A percentile compares a stretch with the other conserved stretches of the same genome.
phyloP scores from a whole-genome alignment of 2,329 filamentous ascomycete species.

The Falciphora oryzae region DNA sequence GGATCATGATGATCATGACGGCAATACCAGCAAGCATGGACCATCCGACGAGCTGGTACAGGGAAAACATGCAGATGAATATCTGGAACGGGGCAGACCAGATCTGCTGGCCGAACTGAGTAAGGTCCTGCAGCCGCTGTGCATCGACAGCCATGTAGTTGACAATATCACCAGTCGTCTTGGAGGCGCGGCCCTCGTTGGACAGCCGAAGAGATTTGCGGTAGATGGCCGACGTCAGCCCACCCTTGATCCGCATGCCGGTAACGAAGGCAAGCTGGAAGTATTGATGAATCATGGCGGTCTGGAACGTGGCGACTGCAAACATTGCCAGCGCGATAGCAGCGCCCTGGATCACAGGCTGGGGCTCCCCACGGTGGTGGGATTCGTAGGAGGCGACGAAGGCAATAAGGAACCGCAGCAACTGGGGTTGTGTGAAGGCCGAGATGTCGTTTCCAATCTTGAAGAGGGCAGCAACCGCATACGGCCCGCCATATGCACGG shows the following conservation, averaged over 20 bases:
- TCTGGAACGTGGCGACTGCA: slow-evolving; percentile 76
- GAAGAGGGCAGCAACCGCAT: slow-evolving; percentile 74
- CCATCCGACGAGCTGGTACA: slow-evolving; percentile 90
- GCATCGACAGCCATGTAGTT: slow-evolving; percentile 99
- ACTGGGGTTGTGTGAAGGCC: slow-evolving; percentile 85
- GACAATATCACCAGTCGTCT: slow-evolving; percentile 95
- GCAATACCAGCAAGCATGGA: slow-evolving; percentile 95
- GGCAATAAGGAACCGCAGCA: slow-evolving; percentile 74
- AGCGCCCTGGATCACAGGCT: slow-evolving; percentile 78
- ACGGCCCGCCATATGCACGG: slow-evolving; percentile 78
- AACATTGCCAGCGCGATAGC: slow-evolving; percentile 94
- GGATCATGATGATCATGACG: slow-evolving; percentile 97
- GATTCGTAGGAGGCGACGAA: slow-evolving; percentile 74
- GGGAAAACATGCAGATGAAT: slow-evolving; percentile 85
- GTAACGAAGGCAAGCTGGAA: slow-evolving; percentile 93
- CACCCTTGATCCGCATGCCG: slow-evolving; percentile 93
- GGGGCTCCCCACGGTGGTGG: slow-evolving; percentile 42
- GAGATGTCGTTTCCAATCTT: slow-evolving; percentile 84
- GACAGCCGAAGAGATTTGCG: slow-evolving; percentile 84
- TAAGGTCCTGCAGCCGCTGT: slow-evolving; percentile 87
- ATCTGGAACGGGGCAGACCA: slow-evolving; percentile 99
- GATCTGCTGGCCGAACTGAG: slow-evolving; percentile 90
- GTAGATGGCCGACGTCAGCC: slow-evolving; percentile 86
- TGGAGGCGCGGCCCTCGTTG: slow-evolving; percentile 82
- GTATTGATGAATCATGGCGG: slow-evolving; percentile 89